Conservation (phyloP, 805 yeast species). For the Scheffersomyces ergatensis region DNA sequence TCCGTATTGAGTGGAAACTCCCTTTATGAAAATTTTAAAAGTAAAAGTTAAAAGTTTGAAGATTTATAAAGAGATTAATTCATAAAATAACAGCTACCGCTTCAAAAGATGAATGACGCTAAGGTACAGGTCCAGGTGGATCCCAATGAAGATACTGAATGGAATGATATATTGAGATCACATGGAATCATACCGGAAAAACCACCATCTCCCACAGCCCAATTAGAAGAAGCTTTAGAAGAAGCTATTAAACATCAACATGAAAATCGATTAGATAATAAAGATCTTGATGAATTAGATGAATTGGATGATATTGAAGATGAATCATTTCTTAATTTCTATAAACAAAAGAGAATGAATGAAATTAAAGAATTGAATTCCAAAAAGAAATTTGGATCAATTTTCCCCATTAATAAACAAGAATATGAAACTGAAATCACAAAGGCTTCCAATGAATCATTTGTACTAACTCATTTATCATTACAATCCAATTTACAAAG, state of each 20-base stretch:
- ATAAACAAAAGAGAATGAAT: conserved; percentile 73
- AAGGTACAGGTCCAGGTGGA: conserved; percentile 82
- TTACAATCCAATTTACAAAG: conserved; percentile 69
- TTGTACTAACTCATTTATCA: conserved; percentile 77
- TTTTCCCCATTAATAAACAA: conserved; percentile 76
- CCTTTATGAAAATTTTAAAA: too few species aligned
- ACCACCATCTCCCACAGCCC: conserved; percentile 84
- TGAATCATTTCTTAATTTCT: conserved; percentile 79
- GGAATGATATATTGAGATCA: conserved; percentile 92
- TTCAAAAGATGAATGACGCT: neutral
- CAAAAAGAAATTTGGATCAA: conserved; percentile 67
- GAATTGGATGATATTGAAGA: conserved; percentile 91
- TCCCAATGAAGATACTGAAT: conserved; percentile 95
- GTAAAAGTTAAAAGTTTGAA: too few species aligned
- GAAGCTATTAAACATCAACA: conserved; percentile 79
- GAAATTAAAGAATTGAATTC: conserved; percentile 64
- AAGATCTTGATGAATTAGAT: conserved; percentile 77
- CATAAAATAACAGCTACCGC: too few species aligned
- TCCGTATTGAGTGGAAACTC: too few species aligned
- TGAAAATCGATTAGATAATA: conserved; percentile 76
- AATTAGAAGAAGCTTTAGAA: conserved; percentile 82
- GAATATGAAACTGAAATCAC: conserved; percentile 88
- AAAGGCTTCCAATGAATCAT: conserved; percentile 63
- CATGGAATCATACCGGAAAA: conserved; percentile 92
- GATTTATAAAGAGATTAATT: too few species aligned